Evolutionary conservation across 192 early-diverging fungal species (phyloP), one percentile per base, ranked within the genome.

Genomic region (Coemansia aciculifera): DNA sequence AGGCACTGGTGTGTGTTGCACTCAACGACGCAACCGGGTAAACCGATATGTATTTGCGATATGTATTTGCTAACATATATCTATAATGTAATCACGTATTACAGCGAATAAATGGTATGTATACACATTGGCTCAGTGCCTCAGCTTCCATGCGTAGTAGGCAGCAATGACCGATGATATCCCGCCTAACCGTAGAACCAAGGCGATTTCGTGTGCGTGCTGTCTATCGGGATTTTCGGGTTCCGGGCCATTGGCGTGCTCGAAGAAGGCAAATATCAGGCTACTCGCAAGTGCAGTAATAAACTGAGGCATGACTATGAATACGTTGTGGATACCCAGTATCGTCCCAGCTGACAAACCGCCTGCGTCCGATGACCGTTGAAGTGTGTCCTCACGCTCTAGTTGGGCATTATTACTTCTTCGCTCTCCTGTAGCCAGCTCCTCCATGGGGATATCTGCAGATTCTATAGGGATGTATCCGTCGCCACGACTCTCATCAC

Each of bases 281-380:
- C 89, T 87, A 66, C 89, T 89, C 23, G 93, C 77, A 44, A 94
- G 73, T 10, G 93, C 92, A n/a, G 89, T 89, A 3, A 89, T 76
- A 73, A 99, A 94, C 76, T 99, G 97, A 11, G 97, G 97, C 46
- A 96, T 68, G 5, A 95, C 93, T 59, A 97, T 91, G 72, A 94
- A 97, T 72, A 98, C 91, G 73, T 99, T 99, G 79, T 96, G 94
- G 24, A 98, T 92, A 2, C 95, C 97, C 42, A 97, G 81, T 11
- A 95, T 87, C 48, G 93, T 86, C 23, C 91, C 92, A 0, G 91
- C 87, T 9, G 90, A 90, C 11, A 85, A 13, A 23, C 44, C 24
- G 43, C 39, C 42, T 62, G 36, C 38, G 7, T 44, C 37, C 39
- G 19, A 9, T 3, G 32, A 21, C 24, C 46, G 49, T 27, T 38